Base-by-base conservation (phyloP, 2,329 filamentous ascomycete species). In the Clathrospora elynae region DNA sequence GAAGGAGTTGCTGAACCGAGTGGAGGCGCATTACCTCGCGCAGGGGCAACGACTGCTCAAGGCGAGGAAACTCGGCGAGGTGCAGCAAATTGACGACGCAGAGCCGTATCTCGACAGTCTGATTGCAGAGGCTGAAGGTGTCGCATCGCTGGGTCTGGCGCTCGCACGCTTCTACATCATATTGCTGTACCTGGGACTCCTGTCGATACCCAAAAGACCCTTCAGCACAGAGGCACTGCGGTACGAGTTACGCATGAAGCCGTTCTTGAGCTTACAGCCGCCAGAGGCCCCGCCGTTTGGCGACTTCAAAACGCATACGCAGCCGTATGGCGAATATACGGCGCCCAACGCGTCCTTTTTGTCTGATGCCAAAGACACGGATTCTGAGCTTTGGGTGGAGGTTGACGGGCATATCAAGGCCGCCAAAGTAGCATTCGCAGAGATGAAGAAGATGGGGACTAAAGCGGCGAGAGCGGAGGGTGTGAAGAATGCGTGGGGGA, bases 171-270 rank as follows among this genome's bases (percentile, higher is more conserved):
- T 95, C 13, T 92, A 90, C 68, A 80, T 80, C 0, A 75, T 84
- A 1, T 74, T 93, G 1, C 66, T 75, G 18, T 84, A 87, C 6
- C 75, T 87, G 5, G 53, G 64, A 1, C 59, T 80, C 19, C 54
- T 90, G 55, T 71, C 75, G 35, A 43, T 71, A 0, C 11, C 80
- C 76, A 4, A 67, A 69, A 74, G 82, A 1, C 84, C 86, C 0
- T 95, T 90, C 64, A 82, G 84, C 42, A 81, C 79, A 11, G 80
- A 87, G 43, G 71, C 76, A 20, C 73, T 90, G 4, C 83, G 89
- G 9, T 91, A 93, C 66, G 87, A 93, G 54, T 73, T 95, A 7
- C 86, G 91, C 45, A 93, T 95, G 88, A 88, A 87, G 59, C 88
- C 90, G 0, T 96, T 95, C 61, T 75, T 85, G 1, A 67, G 74